Evolutionary conservation across 2,329 filamentous ascomycete species (phyloP).

Genomic region (Colletotrichum melonis): DNA sequence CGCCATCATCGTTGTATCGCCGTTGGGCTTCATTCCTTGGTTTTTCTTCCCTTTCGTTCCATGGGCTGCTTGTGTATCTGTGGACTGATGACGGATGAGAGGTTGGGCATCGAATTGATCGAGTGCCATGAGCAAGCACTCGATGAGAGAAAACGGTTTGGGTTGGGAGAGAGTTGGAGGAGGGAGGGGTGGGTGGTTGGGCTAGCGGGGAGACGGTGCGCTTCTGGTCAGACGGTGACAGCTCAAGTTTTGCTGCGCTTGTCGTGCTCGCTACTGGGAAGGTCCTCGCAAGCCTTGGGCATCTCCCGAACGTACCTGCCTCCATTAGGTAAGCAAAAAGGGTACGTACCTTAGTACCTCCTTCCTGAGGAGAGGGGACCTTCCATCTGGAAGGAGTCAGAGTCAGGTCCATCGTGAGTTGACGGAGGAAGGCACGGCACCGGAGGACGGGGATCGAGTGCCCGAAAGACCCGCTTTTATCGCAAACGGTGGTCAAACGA

Average conservation of each 20-base stretch:
- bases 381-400: neutral
- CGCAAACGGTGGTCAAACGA: constrained; percentile 28
- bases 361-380: neutral
- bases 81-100: neutral
- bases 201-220: constrained; percentile 7
- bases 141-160: constrained; percentile 15
- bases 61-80: neutral
- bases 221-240: constrained; percentile 22
- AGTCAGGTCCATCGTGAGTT: neutral
- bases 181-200: constrained; percentile 7
- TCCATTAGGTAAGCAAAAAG: neutral
- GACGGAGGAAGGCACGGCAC: neutral
- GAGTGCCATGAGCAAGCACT: neutral
- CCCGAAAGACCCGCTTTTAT: constrained; percentile 16
- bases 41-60: neutral
- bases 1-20: constrained; percentile 19
- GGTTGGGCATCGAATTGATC: constrained; percentile 25
- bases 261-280: neutral
- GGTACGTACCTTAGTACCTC: neutral
- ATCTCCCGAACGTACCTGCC: constrained; percentile 1
- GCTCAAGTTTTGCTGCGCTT: constrained; percentile 9
- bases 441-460: constrained; percentile 11
- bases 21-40: constrained; percentile 16
- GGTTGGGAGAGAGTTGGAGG: constrained; percentile 10
- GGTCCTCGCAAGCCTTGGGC: constrained; percentile 7